Evolutionary conservation across 202 grass and related monocot genomes (phyloP), one percentile per base, ranked within the genome.

Genomic region (Tripidium arundinaceum): DNA sequence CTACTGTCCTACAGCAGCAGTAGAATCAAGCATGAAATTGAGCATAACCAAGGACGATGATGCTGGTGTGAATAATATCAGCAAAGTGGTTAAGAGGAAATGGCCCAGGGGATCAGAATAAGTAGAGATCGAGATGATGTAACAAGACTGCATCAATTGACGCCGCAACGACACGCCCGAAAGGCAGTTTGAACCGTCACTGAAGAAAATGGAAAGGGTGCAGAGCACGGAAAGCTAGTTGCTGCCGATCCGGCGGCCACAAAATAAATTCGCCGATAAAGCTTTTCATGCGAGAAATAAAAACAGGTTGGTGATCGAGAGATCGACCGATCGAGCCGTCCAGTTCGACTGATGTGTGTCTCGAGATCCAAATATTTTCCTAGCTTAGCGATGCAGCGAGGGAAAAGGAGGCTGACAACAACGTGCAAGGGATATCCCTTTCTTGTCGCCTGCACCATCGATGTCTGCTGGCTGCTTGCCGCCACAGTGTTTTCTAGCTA

Each of bases 51-150:
- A 12, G 0, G 24, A 21, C 54, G 54, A 61, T 2, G 58, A 14
- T 60, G 24, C 25, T 24, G 58, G 25, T 61, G 58, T 54, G 78
- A 39, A 82, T 37, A 58, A 59, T n/a, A 74, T 43, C 78, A n/a
- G n/a, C 31, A 37, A 82, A 82, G 87, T 86, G 68, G 79, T 89
- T 89, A 86, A 62, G 83, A 15, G 87, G 82, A 85, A 86, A 89
- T 62, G 83, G 78, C 77, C 67, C n/a, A 55, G 6, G 1, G 62
- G 39, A 25, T 40, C 39, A 41, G 40, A 43, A 43, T 42, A 14
- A 6, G 52, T 16, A 12, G 49, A 67, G 57, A 27, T 59, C n/a
- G 22, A 70, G 62, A 29, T 71, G 87, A 85, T 78, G 86, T 59
- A 81, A 82, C 83, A 5, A 45, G 41, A 10, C 24, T 52, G 66